phyloP scores from a whole-genome alignment of 495 filamentous ascomycete species.

The Platismatia glauca region DNA sequence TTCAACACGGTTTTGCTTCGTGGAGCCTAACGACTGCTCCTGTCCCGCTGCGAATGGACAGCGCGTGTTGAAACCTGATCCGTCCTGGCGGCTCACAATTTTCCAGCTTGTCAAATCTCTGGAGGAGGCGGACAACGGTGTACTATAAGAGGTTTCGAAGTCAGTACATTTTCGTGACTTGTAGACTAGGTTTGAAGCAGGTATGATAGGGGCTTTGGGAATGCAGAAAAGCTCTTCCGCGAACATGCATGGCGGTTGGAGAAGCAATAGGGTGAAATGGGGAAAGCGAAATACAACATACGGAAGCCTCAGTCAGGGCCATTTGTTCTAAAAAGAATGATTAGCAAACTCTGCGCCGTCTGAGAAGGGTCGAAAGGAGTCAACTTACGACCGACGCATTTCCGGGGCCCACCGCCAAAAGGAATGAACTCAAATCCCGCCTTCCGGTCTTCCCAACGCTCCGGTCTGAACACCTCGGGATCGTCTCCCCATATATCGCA shows the following conservation, averaged over 20 bases:
- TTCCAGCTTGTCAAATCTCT: conserved; percentile 36
- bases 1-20: not conserved
- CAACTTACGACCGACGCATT: conserved; percentile 15
- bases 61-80: conserved; percentile 1
- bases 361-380: not conserved
- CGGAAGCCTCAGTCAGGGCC: conserved; percentile 33
- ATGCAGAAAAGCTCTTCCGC: not conserved
- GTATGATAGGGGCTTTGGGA: not conserved
- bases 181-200: no score
- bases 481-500: conserved; percentile 48
- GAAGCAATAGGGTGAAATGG: not conserved
- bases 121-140: conserved; percentile 36
- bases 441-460: conserved; percentile 40
- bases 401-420: conserved; percentile 42
- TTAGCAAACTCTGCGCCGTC: not conserved
- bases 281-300: not conserved
- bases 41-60: conserved; percentile 8
- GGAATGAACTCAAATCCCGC: conserved; percentile 47
- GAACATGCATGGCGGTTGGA: not conserved
- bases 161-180: not conserved
- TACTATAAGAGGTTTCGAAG: conserved; percentile 18
- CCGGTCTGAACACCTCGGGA: conserved; percentile 44
- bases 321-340: conserved; percentile 24
- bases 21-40: conserved; percentile 7
- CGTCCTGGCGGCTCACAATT: conserved; percentile 12